phyloP scores from a whole-genome alignment of 139 green algal genomes.

The Astrephomene gubernaculifera region DNA sequence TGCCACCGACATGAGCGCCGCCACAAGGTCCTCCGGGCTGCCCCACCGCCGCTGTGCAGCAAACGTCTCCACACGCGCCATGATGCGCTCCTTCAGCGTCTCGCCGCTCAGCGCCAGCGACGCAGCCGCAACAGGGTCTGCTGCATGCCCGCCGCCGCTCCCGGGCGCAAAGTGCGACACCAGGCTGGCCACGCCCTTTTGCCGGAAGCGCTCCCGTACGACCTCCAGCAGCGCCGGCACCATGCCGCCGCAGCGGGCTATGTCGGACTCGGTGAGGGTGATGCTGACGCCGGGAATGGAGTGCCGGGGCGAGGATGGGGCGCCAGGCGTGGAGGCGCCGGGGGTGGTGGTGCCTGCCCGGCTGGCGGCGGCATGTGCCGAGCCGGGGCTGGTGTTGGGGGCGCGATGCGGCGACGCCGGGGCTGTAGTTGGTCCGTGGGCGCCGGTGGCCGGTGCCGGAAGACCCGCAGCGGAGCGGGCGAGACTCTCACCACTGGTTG shows the following conservation, averaged over 20 bases:
- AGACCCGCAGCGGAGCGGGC: no score
- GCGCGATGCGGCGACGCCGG: no score
- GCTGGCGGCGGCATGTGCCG: not conserved
- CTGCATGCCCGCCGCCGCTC: not conserved
- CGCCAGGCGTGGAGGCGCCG: no score
- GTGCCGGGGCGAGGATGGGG: not conserved
- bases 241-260: constrained; percentile 29
- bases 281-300: not conserved
- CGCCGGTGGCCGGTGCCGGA: no score
- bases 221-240: constrained; percentile 41
- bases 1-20: not conserved
- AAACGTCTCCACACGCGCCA: constrained; percentile 36
- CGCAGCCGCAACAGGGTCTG: not conserved
- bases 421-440: no score
- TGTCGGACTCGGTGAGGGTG: constrained; percentile 35
- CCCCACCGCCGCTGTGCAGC: not conserved
- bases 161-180: not conserved
- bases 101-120: not conserved
- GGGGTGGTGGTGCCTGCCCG: not conserved
- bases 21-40: not conserved
- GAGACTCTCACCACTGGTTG: no score
- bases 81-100: constrained; percentile 34
- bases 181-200: constrained; percentile 30
- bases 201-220: constrained; percentile 25
- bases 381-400: not conserved